Evolutionary conservation across 2,329 filamentous ascomycete species (phyloP).

Genomic region (Coleophoma crateriformis): DNA sequence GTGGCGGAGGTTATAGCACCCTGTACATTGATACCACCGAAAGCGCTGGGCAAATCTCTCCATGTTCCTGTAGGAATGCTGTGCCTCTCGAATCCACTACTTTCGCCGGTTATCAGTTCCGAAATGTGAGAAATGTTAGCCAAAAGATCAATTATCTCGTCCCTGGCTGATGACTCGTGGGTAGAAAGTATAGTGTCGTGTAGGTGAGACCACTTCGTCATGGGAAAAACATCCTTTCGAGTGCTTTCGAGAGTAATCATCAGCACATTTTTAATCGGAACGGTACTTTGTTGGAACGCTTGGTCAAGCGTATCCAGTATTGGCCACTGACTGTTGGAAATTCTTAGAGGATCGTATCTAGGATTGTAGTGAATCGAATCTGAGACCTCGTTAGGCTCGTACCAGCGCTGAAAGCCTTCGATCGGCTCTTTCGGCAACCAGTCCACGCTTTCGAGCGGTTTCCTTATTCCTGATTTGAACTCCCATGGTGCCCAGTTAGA

Average conservation of each 20-base stretch:
- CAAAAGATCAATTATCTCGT: slow-evolving; percentile 21
- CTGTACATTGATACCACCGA: slow-evolving; percentile 30
- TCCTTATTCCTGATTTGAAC: too few relatives aligned
- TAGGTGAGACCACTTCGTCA: slow-evolving; percentile 27
- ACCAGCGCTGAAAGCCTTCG: slow-evolving; percentile 27
- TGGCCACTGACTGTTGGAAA: slow-evolving; percentile 28
- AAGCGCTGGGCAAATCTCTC: slow-evolving; percentile 19
- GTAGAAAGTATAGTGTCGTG: slow-evolving; percentile 28
- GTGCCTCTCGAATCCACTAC: slow-evolving; percentile 17
- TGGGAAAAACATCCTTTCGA: slow-evolving; percentile 33
- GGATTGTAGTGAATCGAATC: slow-evolving; percentile 24
- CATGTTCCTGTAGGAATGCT: slow-evolving; percentile 3
- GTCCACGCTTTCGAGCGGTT: too few relatives aligned
- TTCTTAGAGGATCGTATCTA: slow-evolving; percentile 28
- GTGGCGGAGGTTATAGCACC: slow-evolving; percentile 31
- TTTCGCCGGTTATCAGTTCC: slow-evolving; percentile 30
- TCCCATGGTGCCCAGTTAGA: too few relatives aligned
- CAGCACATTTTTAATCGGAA: slow-evolving; percentile 32
- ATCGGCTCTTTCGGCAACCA: slow-evolving; percentile 26
- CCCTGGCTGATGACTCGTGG: slow-evolving; percentile 12
- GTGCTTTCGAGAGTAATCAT: slow-evolving; percentile 33
- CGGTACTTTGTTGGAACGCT: slow-evolving; percentile 21
- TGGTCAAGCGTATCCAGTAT: slow-evolving; percentile 25
- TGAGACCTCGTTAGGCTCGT: slow-evolving; percentile 4
- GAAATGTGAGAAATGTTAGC: slow-evolving; percentile 24